Base-by-base conservation (phyloP, 495 filamentous ascomycete genomes). In the Neurospora cerealis region DNA sequence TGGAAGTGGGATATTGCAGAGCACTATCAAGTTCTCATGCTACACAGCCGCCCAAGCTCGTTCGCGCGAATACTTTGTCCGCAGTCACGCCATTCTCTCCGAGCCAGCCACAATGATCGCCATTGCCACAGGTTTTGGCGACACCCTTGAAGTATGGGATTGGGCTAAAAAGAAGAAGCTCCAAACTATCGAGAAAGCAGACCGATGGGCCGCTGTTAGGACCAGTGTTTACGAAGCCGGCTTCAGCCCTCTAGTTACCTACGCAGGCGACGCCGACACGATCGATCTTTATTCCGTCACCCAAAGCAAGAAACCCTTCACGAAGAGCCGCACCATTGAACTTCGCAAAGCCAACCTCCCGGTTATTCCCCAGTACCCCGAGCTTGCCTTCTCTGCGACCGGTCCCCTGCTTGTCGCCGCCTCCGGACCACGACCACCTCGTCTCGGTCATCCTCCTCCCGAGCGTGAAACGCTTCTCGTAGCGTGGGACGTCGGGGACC, bases 241-340 rank as follows among this genome's bases (percentile, higher is more conserved):
- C 39, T 81, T 77, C 77, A 72, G 71, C 34, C 75, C 81, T 10
- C 75, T 83, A 10, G 79, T 77, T 5, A 77, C 77, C 11, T 83
- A 83, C 71, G 69, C 70, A 46, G 78, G 80, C 70, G 72, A 80
- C 46, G 72, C 70, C 28, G 76, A 79, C 70, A 72, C 62, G 4
- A 73, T 90, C 86, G 75, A 91, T 85, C 77, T 89, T 86, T 75
- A 96, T 83, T 38, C 87, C 89, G 72, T 92, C 83, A 81, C 91
- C 88, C 34, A 95, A 89, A 11, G 92, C 84, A 75, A 96, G 85
- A 83, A 96, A 91, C 75, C 89, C 89, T 76, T 91, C 87, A 71
- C 86, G 80, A 73, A 95, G 84, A 75, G 87, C 83, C 79, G 95
- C 91, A 70, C 92, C 90, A 79, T 92, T 91, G 66, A 97, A 87